These are phyloP conservation scores for Neurospora sp. DNA, from an alignment of 495 filamentous ascomycete genomes.

Conservation along the genomic window DNA sequence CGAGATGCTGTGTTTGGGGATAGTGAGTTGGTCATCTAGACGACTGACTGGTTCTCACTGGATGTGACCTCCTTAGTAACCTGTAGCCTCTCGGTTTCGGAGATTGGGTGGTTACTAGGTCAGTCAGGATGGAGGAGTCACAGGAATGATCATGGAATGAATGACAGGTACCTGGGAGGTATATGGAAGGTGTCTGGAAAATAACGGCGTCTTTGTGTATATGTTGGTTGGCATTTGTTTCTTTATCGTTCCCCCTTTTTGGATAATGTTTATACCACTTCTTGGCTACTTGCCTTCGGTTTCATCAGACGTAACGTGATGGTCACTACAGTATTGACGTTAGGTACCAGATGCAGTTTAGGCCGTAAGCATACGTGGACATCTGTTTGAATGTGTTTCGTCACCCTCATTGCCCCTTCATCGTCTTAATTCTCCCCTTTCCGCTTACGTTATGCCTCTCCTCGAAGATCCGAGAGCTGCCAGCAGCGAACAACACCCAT, in stretches of 20 bases:
- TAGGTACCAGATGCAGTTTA: background rate
- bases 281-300: background rate
- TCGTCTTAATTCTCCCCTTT: background rate
- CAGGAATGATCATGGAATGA: background rate
- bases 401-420: background rate
- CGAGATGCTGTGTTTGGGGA: background rate
- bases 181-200: background rate
- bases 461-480: background rate
- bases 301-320: background rate
- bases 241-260: background rate
- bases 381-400: background rate
- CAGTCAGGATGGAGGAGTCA: background rate
- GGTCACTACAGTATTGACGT: background rate
- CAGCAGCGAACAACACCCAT: background rate
- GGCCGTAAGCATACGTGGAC: background rate
- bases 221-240: background rate
- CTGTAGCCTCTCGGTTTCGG: background rate
- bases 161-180: background rate
- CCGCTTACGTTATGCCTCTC: background rate
- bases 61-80: background rate
- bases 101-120: background rate
- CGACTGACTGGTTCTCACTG: background rate
- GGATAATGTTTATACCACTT: background rate
- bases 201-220: background rate
- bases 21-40: background rate